Percentiles rank a stretch among this genome's conserved stretches.
These are phyloP conservation scores for Pezicula neosporulosa DNA, from an alignment of 2,329 filamentous ascomycete species.

Conservation along the genomic window DNA sequence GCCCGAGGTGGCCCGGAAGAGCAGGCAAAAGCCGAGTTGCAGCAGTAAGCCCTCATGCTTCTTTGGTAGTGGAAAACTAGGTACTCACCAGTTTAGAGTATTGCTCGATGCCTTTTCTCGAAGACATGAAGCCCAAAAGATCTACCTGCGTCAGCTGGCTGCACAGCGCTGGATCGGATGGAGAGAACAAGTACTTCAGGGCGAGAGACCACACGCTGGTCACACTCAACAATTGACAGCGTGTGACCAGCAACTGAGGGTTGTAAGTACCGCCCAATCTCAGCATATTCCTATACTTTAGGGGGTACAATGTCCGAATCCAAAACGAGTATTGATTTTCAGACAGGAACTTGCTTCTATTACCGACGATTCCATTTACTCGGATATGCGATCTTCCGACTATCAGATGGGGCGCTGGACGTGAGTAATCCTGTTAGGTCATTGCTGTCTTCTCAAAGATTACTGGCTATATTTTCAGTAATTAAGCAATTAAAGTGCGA, in stretches of 20 bases:
- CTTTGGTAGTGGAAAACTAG: slow-evolving; percentile 3
- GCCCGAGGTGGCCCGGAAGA: slow-evolving; percentile 52
- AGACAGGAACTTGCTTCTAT: slow-evolving; percentile 52
- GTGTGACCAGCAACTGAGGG: slow-evolving; percentile 54
- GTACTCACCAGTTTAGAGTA: slow-evolving; percentile 38
- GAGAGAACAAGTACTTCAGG: slow-evolving; percentile 50
- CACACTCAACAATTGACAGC: slow-evolving; percentile 46
- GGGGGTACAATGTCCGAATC: not conserved
- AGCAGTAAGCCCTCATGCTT: slow-evolving; percentile 45
- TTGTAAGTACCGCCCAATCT: slow-evolving; percentile 38
- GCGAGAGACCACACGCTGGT: slow-evolving; percentile 42
- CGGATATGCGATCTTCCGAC: slow-evolving; percentile 50
- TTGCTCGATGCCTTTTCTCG: slow-evolving; percentile 57
- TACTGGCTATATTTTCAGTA: too few species aligned
- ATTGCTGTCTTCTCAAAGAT: too few species aligned
- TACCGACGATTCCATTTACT: slow-evolving; percentile 57
- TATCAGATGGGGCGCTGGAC: slow-evolving; percentile 57
- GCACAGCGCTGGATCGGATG: slow-evolving; percentile 57
- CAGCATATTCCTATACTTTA: too few species aligned
- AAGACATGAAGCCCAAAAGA: slow-evolving; percentile 62
- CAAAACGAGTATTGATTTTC: not conserved
- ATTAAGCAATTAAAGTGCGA: too few species aligned
- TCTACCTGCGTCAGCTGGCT: slow-evolving; percentile 57
- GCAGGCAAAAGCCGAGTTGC: slow-evolving; percentile 58
- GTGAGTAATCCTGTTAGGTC: not conserved